These are phyloP conservation scores for Penicillium sp. DNA, from an alignment of 2,329 filamentous ascomycete genomes.

Conservation along the genomic window DNA sequence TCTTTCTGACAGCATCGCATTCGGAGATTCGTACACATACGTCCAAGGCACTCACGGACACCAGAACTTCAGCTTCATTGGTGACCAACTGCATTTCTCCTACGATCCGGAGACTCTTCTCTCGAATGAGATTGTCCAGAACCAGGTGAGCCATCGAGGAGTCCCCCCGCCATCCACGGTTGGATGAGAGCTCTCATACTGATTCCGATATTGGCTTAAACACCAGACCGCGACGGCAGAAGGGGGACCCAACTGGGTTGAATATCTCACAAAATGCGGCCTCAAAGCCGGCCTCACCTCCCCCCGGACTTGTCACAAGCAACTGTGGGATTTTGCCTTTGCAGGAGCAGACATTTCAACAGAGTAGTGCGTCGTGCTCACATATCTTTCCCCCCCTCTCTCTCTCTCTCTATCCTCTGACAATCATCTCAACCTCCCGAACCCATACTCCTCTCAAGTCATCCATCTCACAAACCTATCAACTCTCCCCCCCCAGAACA, in stretches of 20 bases:
- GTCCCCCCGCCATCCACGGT: not conserved
- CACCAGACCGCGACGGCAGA: slow-evolving; percentile 44
- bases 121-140: slow-evolving; percentile 47
- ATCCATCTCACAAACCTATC: slow-evolving; percentile 1
- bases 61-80: slow-evolving; percentile 51
- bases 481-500: no score
- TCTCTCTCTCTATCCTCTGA: no score
- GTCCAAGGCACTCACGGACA: slow-evolving; percentile 50
- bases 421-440: no score
- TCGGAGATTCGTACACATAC: slow-evolving; percentile 38
- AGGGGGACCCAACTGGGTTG: slow-evolving; percentile 52
- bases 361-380: slow-evolving; percentile 27
- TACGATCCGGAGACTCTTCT: slow-evolving; percentile 44
- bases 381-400: not conserved
- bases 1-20: slow-evolving; percentile 18
- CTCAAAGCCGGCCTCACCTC: slow-evolving; percentile 39
- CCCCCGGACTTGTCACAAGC: slow-evolving; percentile 41
- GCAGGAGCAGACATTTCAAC: slow-evolving; percentile 48
- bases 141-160: slow-evolving; percentile 23
- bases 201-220: no score
- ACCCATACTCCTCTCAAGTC: no score
- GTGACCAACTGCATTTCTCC: slow-evolving; percentile 44
- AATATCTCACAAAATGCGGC: slow-evolving; percentile 50
- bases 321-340: slow-evolving; percentile 54
- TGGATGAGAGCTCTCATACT: not conserved